Evolutionary conservation across 768 basidiomycete genomes (phyloP).

Genomic region (Xerocomellus intermedius): DNA sequence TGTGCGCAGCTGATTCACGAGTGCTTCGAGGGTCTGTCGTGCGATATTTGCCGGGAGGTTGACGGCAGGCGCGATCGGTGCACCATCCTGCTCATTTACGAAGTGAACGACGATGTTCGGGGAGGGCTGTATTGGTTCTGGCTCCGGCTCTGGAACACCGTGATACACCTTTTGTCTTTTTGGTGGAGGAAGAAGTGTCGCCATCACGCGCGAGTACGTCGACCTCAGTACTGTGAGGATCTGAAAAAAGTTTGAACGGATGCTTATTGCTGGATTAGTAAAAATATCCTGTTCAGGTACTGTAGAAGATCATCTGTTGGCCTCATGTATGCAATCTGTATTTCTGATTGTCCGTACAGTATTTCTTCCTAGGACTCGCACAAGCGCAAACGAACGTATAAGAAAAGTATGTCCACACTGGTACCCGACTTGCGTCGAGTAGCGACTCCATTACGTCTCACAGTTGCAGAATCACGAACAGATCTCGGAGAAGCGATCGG

Average conservation of each 20-base stretch:
- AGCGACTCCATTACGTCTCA: too few relatives aligned
- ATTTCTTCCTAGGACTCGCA: background rate
- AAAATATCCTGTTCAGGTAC: slow-evolving; percentile 9
- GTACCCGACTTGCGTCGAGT: too few relatives aligned
- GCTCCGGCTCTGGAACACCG: slow-evolving; percentile 63
- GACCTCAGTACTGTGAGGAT: background rate
- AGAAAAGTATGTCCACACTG: too few relatives aligned
- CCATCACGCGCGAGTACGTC: slow-evolving; percentile 48
- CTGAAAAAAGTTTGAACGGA: background rate
- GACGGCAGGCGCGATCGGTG: slow-evolving; percentile 80
- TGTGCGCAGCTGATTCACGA: slow-evolving; percentile 85
- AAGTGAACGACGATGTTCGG: slow-evolving; percentile 89
- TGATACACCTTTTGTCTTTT: slow-evolving; percentile 85
- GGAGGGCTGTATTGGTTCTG: slow-evolving; percentile 44
- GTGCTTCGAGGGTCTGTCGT: slow-evolving; percentile 76
- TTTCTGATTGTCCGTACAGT: too few relatives aligned
- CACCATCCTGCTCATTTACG: slow-evolving; percentile 83
- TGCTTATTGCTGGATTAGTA: slow-evolving; percentile 7
- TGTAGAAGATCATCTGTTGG: too few relatives aligned
- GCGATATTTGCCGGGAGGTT: slow-evolving; percentile 86
- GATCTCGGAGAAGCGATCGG: too few relatives aligned
- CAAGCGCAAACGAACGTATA: too few relatives aligned
- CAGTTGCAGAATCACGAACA: too few relatives aligned
- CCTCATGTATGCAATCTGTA: too few relatives aligned
- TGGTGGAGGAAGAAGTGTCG: slow-evolving; percentile 82